Base-by-base conservation (phyloP, 495 filamentous ascomycete species). In the Neurospora pannonica region DNA sequence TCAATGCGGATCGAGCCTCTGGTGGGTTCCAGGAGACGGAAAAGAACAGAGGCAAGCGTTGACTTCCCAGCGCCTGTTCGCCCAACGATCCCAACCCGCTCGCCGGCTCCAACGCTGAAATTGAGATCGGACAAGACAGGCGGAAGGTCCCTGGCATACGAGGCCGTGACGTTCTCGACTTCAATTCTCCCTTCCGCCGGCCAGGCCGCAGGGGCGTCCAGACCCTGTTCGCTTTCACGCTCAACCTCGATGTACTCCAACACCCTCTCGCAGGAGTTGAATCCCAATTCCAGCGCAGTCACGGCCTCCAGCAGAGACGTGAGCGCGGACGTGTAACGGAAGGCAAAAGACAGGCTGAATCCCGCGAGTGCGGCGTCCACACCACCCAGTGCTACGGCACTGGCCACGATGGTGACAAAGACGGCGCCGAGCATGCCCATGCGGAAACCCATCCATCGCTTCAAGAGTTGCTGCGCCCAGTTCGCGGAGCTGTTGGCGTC, bases 321-420 rank as follows among this genome's bases (percentile, higher is more conserved):
- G 36, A 89, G 81, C 0, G 86, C 84, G 17, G 75, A 79, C 71
- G 87, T 88, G 76, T 88, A 89, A 48, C 88, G 85, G 70, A 89
- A 71, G 0, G 88, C 86, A 77, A 90, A 90, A 70, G 83, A 85
- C 38, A 84, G 19, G 40, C 75, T 76, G 74, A 82, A 79, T 3
- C 92, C 92, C 37, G 90, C 92, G 5, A 92, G 79, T 3, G 90
- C 85, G 3, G 92, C 90, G 31, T 89, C 87, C 60, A 92, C 87
- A 17, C 80, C 81, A 0, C 83, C 83, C 5, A 87, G 74, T 13
- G 90, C 86, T 9, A 93, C 86, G 1, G 90, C 81, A 8, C 78
- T 84, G 8, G 91, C 90, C 1, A 91, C 88, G 15, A 88, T 73
- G 17, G 79, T 74, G 31, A 88, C 83, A 73, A 94, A 93, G 6